Conservation (phyloP, 1,139 yeast species). For the Blastobotrys ciferrii region DNA sequence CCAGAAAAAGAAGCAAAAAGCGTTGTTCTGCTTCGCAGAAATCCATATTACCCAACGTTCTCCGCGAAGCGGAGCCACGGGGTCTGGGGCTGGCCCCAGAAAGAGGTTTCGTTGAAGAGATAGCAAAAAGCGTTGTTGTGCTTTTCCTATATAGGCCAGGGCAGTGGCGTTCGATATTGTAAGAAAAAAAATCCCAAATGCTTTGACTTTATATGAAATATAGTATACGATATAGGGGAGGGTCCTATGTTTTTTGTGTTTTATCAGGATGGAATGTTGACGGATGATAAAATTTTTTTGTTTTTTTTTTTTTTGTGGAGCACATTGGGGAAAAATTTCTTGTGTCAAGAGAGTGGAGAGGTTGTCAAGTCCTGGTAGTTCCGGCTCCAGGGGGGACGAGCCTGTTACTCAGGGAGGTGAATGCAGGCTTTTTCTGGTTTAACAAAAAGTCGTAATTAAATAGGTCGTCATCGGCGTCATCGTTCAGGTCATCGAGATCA, state of each 20-base stretch:
- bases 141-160: no score
- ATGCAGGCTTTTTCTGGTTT: background rate
- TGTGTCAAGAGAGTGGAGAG: background rate
- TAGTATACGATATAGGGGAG: slow-evolving; percentile 1
- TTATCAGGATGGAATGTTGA: background rate
- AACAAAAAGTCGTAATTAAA: slow-evolving; percentile 17
- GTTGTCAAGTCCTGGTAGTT: background rate
- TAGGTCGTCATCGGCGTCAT: slow-evolving; percentile 33
- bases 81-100: no score
- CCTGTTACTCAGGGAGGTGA: background rate
- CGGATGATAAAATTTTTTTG: background rate
- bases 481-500: slow-evolving; percentile 34
- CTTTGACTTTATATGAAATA: background rate
- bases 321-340: background rate
- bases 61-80: no score
- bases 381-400: background rate
- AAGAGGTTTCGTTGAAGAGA: no score
- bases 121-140: no score
- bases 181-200: background rate
- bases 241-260: slow-evolving; percentile 2
- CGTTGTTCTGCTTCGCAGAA: no score
- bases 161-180: no score
- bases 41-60: no score
- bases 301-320: background rate
- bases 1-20: no score